These are phyloP conservation scores for Penicillium manginii DNA, from an alignment of 495 filamentous ascomycete species.

Conservation along the genomic window DNA sequence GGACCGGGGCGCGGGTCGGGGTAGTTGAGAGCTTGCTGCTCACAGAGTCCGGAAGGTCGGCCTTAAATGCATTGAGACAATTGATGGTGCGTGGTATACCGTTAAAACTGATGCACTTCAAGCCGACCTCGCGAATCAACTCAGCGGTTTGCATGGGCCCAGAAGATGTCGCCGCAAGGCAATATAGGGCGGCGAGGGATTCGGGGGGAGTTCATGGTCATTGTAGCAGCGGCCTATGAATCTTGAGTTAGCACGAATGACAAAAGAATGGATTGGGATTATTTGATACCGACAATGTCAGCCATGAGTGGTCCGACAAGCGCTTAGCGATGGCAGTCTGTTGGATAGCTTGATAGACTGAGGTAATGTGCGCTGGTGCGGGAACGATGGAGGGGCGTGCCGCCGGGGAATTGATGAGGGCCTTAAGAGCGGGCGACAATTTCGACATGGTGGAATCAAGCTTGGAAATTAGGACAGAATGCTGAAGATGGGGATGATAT, in stretches of 20 bases:
- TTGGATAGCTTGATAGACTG: constrained; percentile 63
- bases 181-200: constrained; percentile 58
- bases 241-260: constrained; percentile 15
- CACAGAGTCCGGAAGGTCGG: constrained; percentile 49
- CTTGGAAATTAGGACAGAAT: not conserved
- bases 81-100: constrained; percentile 84
- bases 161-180: constrained; percentile 48
- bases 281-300: constrained; percentile 61
- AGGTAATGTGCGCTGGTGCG: constrained; percentile 60
- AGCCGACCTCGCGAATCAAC: constrained; percentile 75
- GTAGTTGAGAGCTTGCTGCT: constrained; percentile 21
- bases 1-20: constrained; percentile 23
- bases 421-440: constrained; percentile 67
- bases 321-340: constrained; percentile 54
- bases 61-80: constrained; percentile 67
- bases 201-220: constrained; percentile 77
- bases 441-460: constrained; percentile 59
- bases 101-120: constrained; percentile 86
- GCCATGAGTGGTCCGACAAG: constrained; percentile 64
- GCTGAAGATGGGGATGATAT: not conserved
- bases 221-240: constrained; percentile 66
- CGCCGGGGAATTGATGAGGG: constrained; percentile 68
- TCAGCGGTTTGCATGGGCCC: constrained; percentile 63
- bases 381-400: constrained; percentile 69
- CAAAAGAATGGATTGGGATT: not conserved